Percentiles rank a stretch among this genome's conserved stretches.
These are phyloP conservation scores for Aspergillus hancockii DNA, from an alignment of 495 filamentous ascomycete genomes.

Conservation along the genomic window DNA sequence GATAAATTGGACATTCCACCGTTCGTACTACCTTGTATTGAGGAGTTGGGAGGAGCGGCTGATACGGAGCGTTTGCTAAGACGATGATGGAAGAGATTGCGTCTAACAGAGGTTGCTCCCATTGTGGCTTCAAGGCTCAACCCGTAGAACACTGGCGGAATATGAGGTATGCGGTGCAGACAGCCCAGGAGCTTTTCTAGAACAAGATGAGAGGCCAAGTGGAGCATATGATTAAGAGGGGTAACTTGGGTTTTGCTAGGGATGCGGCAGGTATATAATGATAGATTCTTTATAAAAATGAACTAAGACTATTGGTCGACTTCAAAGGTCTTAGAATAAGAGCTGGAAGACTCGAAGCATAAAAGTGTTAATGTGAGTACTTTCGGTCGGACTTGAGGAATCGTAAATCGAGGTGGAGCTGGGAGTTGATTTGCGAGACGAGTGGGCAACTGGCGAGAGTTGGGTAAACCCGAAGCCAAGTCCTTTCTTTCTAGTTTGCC, in stretches of 20 bases:
- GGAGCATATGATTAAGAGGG: not conserved
- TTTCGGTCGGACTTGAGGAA: not conserved
- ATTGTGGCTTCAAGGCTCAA: constrained; percentile 19
- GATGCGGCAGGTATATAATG: not conserved
- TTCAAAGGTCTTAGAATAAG: not conserved
- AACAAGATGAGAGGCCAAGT: not conserved
- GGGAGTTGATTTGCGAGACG: not conserved
- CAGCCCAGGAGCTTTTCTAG: not conserved
- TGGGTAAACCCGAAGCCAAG: no score
- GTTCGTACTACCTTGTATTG: constrained; percentile 13
- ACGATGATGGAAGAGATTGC: constrained; percentile 74
- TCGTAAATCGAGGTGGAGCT: not conserved
- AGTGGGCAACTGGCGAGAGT: not conserved
- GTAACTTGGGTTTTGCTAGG: not conserved
- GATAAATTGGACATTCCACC: constrained; percentile 30
- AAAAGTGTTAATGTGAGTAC: not conserved
- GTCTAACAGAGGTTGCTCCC: constrained; percentile 53
- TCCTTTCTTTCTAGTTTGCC: not conserved
- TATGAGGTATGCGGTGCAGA: not conserved
- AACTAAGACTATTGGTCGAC: not conserved
- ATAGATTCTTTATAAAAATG: not conserved
- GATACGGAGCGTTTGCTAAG: constrained; percentile 67
- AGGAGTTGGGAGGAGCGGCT: constrained; percentile 26
- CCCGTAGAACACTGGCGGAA: not conserved
- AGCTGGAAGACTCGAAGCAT: not conserved